phyloP scores from a whole-genome alignment of 2,329 filamentous ascomycete genomes.

The Pseudocercospora pini-densiflorae region DNA sequence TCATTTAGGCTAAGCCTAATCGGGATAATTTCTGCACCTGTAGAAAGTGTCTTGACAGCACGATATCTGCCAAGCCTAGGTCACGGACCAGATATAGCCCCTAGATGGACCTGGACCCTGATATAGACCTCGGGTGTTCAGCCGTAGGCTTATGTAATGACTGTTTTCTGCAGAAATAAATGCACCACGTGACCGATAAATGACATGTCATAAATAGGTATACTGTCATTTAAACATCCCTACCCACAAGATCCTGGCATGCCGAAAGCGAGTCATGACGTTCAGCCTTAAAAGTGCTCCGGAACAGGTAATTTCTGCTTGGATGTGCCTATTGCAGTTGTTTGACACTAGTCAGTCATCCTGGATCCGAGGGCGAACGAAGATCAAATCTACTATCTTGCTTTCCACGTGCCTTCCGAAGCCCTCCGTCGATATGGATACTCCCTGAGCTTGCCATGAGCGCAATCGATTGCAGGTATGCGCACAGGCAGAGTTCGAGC shows the following conservation, averaged over 20 bases:
- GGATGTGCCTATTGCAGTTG: background rate
- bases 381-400: background rate
- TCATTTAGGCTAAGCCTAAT: too few relatives aligned
- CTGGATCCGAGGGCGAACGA: background rate
- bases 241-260: background rate
- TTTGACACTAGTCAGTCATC: background rate
- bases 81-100: too few relatives aligned
- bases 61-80: too few relatives aligned
- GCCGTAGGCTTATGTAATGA: too few relatives aligned
- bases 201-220: too few relatives aligned
- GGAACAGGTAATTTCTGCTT: background rate
- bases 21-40: background rate
- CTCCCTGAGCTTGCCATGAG: background rate
- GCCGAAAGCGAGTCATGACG: constrained; percentile 2
- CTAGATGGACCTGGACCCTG: too few relatives aligned
- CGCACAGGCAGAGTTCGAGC: background rate
- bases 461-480: background rate
- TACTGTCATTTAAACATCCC: too few relatives aligned
- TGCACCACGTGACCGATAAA: too few relatives aligned
- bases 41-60: background rate
- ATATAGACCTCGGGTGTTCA: too few relatives aligned
- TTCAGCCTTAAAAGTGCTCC: background rate
- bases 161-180: too few relatives aligned
- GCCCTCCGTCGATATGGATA: background rate
- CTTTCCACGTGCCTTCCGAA: background rate